A percentile compares a stretch with the other conserved stretches of the same genome.
Conservation (phyloP, 257 asterid species). For the Leptodermis oblonga region DNA sequence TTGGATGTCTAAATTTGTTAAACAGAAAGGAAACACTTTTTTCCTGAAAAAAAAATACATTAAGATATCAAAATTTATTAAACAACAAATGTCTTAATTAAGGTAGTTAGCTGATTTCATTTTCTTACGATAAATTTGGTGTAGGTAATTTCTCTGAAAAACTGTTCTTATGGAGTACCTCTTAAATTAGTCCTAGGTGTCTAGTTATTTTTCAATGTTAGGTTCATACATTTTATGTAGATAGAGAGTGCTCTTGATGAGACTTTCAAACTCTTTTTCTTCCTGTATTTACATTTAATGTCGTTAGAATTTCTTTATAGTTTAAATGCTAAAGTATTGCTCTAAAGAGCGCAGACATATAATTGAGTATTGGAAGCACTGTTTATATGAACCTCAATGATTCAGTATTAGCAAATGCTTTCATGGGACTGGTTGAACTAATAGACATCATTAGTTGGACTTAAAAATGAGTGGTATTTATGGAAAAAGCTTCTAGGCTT, state of each 20-base stretch:
- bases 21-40: neutral
- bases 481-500: neutral
- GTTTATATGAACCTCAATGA: too few species aligned
- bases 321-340: neutral
- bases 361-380: too few species aligned
- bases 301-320: neutral
- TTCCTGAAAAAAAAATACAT: neutral
- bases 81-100: neutral
- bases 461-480: neutral
- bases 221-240: neutral
- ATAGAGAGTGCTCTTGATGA: neutral
- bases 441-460: too few species aligned
- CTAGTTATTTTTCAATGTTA: neutral
- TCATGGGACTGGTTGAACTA: too few species aligned
- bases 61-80: neutral
- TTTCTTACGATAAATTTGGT: neutral
- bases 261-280: neutral
- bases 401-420: too few species aligned
- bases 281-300: neutral
- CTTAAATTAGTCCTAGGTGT: neutral
- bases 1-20: neutral
- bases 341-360: neutral
- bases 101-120: neutral
- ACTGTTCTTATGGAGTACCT: neutral
- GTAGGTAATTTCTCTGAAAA: neutral